Conservation (phyloP, 2,329 filamentous ascomycete genomes). For the Alternaria sp. region DNA sequence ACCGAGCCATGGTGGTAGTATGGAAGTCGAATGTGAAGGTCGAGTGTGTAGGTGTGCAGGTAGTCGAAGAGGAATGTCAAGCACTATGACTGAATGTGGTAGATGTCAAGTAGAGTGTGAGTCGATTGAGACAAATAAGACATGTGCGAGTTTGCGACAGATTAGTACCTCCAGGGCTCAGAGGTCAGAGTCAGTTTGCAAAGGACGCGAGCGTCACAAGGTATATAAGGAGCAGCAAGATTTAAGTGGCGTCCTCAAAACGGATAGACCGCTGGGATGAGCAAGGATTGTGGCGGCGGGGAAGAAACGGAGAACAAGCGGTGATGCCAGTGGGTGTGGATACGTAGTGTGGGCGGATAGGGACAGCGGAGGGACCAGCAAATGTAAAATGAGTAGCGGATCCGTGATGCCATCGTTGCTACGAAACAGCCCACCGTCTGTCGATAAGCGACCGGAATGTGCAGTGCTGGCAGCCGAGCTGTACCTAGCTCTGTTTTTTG, state of each 20-base stretch:
- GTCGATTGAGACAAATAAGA: constrained; percentile 33
- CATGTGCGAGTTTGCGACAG: constrained; percentile 44
- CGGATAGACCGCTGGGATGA: constrained; percentile 44
- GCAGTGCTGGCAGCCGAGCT: constrained; percentile 42
- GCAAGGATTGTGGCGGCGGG: constrained; percentile 50
- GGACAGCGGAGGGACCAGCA: constrained; percentile 48
- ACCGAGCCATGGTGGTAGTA: constrained; percentile 41
- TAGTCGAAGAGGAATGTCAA: constrained; percentile 10
- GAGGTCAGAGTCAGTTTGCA: constrained; percentile 39
- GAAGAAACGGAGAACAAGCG: constrained; percentile 51
- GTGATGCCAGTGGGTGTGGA: constrained; percentile 49
- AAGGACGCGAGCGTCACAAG: constrained; percentile 47
- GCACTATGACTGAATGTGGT: constrained; percentile 20
- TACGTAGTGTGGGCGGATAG: constrained; percentile 50
- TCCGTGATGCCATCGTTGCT: constrained; percentile 36
- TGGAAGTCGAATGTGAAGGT: constrained; percentile 5
- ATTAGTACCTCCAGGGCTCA: constrained; percentile 35
- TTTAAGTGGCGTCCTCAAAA: constrained; percentile 52
- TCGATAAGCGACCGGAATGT: constrained; percentile 38
- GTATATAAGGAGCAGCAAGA: constrained; percentile 52
- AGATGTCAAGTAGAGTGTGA: constrained; percentile 14
- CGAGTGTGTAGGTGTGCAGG: neutral
- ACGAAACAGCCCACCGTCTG: constrained; percentile 35
- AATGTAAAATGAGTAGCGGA: constrained; percentile 43
- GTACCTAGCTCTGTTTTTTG: constrained; percentile 29